phyloP scores from a whole-genome alignment of 2,329 filamentous ascomycete genomes.

The Clarireedia paspali region DNA sequence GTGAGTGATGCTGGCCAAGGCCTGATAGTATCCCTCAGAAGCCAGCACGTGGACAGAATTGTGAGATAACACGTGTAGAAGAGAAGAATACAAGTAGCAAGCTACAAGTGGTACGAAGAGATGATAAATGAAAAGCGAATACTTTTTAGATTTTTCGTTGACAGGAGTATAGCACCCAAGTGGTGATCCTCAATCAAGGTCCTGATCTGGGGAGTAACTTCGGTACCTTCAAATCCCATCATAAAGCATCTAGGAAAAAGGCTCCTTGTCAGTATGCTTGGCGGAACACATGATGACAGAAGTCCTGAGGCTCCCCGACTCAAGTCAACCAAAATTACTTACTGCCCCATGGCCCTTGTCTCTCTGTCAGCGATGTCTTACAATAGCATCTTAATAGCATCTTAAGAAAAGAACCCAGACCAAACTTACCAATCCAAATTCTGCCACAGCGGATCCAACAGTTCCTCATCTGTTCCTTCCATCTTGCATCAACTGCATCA shows the following conservation, averaged over 20 bases:
- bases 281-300: background rate
- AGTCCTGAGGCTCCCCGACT: background rate
- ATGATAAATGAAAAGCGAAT: conserved; percentile 11
- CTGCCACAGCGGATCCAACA: conserved; percentile 26
- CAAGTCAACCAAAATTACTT: conserved; percentile 55
- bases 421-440: conserved; percentile 27
- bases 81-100: background rate
- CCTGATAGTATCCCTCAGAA: too few relatives aligned
- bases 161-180: conserved; percentile 78
- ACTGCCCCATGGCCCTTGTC: conserved; percentile 62
- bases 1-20: background rate
- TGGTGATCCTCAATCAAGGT: conserved; percentile 77
- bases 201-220: conserved; percentile 75
- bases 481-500: conserved; percentile 21
- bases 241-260: conserved; percentile 1
- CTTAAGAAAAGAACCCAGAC: background rate
- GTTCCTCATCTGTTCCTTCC: conserved; percentile 45
- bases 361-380: conserved; percentile 1
- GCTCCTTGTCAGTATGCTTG: background rate
- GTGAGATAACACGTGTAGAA: background rate
- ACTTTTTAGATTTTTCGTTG: conserved; percentile 83
- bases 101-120: too few relatives aligned
- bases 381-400: conserved; percentile 10
- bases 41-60: background rate
- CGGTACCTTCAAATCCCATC: conserved; percentile 70